Evolutionary conservation across 257 asterid species (phyloP).

Genomic region (Fraxinus anomala): DNA sequence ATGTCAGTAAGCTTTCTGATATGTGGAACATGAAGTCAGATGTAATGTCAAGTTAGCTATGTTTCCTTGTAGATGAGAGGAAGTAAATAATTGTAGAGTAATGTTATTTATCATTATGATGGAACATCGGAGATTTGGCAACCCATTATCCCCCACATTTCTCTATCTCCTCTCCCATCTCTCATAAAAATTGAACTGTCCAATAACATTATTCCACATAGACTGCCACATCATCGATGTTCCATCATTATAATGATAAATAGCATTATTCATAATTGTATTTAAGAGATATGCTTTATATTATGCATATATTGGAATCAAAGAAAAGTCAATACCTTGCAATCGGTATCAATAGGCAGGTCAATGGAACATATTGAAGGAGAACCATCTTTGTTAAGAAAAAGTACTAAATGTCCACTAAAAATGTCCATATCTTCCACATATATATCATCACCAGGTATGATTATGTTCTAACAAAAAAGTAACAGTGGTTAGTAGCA

Average conservation of each 20-base stretch:
- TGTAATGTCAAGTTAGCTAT: not conserved
- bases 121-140: too few species aligned
- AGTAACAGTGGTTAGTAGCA: not conserved
- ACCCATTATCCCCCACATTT: too few species aligned
- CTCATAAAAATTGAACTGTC: too few species aligned
- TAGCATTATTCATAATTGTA: not conserved
- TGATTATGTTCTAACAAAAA: slow-evolving; percentile 49
- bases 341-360: slow-evolving; percentile 44
- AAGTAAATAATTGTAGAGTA: not conserved
- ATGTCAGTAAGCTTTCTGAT: slow-evolving; percentile 2
- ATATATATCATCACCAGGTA: slow-evolving; percentile 59
- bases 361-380: slow-evolving; percentile 70
- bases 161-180: too few species aligned
- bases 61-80: not conserved
- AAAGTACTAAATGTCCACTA: slow-evolving; percentile 75
- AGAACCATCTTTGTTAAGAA: slow-evolving; percentile 65
- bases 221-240: too few species aligned
- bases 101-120: too few species aligned
- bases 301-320: not conserved
- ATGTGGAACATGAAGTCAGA: not conserved
- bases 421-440: slow-evolving; percentile 90
- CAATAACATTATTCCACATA: too few species aligned
- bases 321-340: slow-evolving; percentile 47
- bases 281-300: not conserved
- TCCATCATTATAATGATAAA: too few species aligned